Evolutionary conservation across 83 land plant species (phyloP).

Genomic region (Larix sibirica): DNA sequence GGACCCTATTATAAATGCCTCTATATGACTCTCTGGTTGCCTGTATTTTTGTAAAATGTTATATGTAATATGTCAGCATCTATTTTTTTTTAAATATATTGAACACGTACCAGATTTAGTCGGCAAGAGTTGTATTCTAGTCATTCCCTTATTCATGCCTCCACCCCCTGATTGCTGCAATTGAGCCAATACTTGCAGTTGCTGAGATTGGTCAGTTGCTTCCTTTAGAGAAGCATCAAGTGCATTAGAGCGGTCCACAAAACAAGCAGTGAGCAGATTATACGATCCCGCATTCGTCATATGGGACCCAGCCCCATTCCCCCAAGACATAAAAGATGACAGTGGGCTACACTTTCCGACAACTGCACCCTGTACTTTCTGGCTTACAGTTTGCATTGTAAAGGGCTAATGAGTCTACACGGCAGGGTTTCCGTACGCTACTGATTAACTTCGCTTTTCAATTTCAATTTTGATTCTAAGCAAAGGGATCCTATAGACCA

Average conservation of each 20-base stretch:
- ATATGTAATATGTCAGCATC: no score
- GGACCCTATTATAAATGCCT: no score
- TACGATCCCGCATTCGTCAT: conserved; percentile 6
- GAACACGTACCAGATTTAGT: conserved; percentile 3
- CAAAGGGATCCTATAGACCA: no score
- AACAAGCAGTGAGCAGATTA: not conserved
- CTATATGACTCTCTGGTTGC: no score
- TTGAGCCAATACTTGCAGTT: not conserved
- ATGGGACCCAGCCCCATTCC: conserved; percentile 11
- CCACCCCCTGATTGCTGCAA: not conserved
- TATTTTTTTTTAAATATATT: no score
- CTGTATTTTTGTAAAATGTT: no score
- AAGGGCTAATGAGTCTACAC: not conserved
- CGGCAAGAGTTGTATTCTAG: not conserved
- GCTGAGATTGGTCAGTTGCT: not conserved
- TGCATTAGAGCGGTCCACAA: conserved; percentile 4
- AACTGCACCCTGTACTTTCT: not conserved
- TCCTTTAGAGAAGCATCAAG: not conserved
- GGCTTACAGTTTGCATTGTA: not conserved
- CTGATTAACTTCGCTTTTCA: no score
- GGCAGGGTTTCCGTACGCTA: not conserved
- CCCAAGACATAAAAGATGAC: conserved; percentile 2
- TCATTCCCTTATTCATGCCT: not conserved
- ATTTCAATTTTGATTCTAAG: no score
- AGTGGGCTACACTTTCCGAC: not conserved